phyloP scores from a whole-genome alignment of 768 basidiomycete genomes.

The Tricholomella constricta region DNA sequence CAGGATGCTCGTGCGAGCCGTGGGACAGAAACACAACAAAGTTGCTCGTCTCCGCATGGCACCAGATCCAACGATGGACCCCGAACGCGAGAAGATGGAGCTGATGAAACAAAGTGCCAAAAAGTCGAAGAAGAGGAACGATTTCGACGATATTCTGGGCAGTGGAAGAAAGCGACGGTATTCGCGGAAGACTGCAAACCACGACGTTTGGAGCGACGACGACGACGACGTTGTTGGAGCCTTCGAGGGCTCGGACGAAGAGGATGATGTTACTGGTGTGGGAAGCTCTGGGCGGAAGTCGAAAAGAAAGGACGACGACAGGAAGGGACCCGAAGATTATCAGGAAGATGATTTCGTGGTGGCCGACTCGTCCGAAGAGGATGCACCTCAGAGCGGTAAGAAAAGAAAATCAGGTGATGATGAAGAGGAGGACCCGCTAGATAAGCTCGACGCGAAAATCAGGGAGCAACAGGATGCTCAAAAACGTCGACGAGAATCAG shows the following conservation, averaged over 20 bases:
- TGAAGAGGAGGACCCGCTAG: slow-evolving; percentile 60
- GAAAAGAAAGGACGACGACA: slow-evolving; percentile 53
- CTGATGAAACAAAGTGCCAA: slow-evolving; percentile 62
- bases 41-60: slow-evolving; percentile 78
- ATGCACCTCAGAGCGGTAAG: slow-evolving; percentile 44
- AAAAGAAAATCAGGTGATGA: slow-evolving; percentile 38
- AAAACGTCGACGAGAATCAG: slow-evolving; percentile 40
- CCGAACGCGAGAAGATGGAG: slow-evolving; percentile 73
- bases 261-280: slow-evolving; percentile 41
- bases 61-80: slow-evolving; percentile 75
- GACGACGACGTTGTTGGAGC: slow-evolving; percentile 53
- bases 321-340: slow-evolving; percentile 65
- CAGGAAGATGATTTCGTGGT: slow-evolving; percentile 87
- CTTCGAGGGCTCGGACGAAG: slow-evolving; percentile 61
- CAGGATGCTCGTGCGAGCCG: slow-evolving; percentile 83
- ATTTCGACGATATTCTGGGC: slow-evolving; percentile 51
- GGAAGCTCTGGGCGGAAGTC: slow-evolving; percentile 39
- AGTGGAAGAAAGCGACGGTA: slow-evolving; percentile 49
- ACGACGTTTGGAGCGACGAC: slow-evolving; percentile 64
- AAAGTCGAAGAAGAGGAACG: slow-evolving; percentile 62
- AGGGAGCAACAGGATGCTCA: slow-evolving; percentile 56
- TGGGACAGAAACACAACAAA: slow-evolving; percentile 84
- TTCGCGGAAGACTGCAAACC: slow-evolving; percentile 40
- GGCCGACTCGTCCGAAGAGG: slow-evolving; percentile 74
- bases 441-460: slow-evolving; percentile 72